Evolutionary conservation across 2,329 filamentous ascomycete species (phyloP).

Genomic region (Microdochium trichocladiopsis): DNA sequence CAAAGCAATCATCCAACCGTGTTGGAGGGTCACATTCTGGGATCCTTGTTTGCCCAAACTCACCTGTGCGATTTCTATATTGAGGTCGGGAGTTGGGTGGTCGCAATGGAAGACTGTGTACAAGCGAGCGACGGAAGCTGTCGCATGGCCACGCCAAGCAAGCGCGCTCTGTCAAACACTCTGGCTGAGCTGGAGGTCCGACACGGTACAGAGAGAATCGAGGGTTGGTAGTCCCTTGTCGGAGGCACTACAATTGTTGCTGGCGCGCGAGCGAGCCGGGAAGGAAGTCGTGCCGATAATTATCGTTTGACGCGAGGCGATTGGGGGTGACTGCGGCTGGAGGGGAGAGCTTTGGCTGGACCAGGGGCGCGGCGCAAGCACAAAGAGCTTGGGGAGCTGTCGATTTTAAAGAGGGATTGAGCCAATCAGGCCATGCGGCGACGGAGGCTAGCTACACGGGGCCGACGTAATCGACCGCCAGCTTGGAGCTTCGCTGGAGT

Average conservation of each 20-base stretch:
- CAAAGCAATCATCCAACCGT: too few relatives aligned
- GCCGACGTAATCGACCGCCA: not conserved
- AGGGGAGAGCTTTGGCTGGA: not conserved
- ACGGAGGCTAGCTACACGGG: not conserved
- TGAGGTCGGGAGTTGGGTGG: not conserved
- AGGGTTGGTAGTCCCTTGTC: too few relatives aligned
- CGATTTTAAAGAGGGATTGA: not conserved
- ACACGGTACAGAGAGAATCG: too few relatives aligned
- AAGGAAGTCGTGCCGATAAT: too few relatives aligned
- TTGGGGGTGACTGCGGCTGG: not conserved
- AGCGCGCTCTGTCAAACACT: not conserved
- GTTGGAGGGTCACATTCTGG: too few relatives aligned
- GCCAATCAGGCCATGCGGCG: not conserved
- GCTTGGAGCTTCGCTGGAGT: not conserved
- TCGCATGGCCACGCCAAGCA: slow-evolving; percentile 1
- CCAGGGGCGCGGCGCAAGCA: not conserved
- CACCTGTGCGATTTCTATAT: not conserved
- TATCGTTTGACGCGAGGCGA: not conserved
- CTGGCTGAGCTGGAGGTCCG: too few relatives aligned
- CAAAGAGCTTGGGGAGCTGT: not conserved
- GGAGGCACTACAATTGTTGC: too few relatives aligned
- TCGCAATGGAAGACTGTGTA: not conserved
- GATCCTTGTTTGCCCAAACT: not conserved
- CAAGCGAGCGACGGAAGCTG: not conserved
- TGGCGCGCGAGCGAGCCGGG: too few relatives aligned